Percentiles rank a stretch among this genome's conserved stretches.
Conservation (phyloP, 2,329 filamentous ascomycete species). For the Colletotrichum musae region DNA sequence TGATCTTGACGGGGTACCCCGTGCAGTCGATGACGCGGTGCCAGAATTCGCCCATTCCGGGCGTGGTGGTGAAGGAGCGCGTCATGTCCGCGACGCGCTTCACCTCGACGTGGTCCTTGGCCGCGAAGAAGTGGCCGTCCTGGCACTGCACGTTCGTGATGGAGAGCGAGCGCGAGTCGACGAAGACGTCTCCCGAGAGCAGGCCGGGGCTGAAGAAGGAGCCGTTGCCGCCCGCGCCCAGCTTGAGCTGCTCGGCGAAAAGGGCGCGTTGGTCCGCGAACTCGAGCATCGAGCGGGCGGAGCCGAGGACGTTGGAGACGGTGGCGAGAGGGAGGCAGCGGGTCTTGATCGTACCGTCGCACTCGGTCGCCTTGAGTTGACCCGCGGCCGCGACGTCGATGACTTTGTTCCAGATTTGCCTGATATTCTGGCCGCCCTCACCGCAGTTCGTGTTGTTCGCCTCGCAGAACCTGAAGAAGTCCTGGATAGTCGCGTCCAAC, state of each 20-base stretch:
- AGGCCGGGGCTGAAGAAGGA: slow-evolving; percentile 7
- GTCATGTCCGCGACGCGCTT: slow-evolving; percentile 30
- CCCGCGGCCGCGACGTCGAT: slow-evolving; percentile 26
- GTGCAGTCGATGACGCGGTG: slow-evolving; percentile 35
- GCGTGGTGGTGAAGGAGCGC: slow-evolving; percentile 15
- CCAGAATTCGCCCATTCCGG: slow-evolving; percentile 34
- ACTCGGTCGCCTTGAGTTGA: slow-evolving; percentile 23
- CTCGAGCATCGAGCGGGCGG: slow-evolving; percentile 25
- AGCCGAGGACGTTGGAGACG: slow-evolving; percentile 22
- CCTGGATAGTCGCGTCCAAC: slow-evolving; percentile 34
- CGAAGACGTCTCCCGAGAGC: slow-evolving; percentile 18
- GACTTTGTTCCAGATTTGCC: slow-evolving; percentile 25
- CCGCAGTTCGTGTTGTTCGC: slow-evolving; percentile 22
- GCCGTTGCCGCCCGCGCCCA: slow-evolving; percentile 18
- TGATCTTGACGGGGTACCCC: slow-evolving; percentile 33
- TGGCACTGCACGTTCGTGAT: slow-evolving; percentile 33
- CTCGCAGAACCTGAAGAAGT: slow-evolving; percentile 34
- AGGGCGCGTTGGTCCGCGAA: background rate
- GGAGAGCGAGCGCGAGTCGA: slow-evolving; percentile 1
- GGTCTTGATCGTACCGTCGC: slow-evolving; percentile 31
- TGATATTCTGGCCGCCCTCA: slow-evolving; percentile 20
- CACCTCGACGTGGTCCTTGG: slow-evolving; percentile 27
- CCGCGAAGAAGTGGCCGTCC: slow-evolving; percentile 35
- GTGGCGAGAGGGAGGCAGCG: slow-evolving; percentile 18
- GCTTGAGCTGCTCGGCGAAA: slow-evolving; percentile 4